Base-by-base conservation (phyloP, 257 asterid species). In the Verbena officinalis region DNA sequence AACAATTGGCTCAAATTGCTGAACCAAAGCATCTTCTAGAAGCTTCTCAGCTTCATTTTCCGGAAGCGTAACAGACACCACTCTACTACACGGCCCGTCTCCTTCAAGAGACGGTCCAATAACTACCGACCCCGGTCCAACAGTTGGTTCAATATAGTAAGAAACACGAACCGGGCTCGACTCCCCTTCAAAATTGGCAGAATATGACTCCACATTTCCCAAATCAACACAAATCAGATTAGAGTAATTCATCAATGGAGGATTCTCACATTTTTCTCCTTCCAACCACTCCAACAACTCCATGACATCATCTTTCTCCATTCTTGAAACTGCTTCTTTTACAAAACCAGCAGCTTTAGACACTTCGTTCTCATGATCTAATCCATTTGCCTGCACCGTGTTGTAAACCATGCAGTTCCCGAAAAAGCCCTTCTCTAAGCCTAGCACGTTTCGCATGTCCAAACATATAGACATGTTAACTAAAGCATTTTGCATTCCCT, bases 281-380 rank as follows among this genome's bases (percentile, higher is more conserved):
- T 74, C 81, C 77, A 81, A 48, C 88, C 86, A 86, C 62, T 75
- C 86, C 12, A 81, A 75, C 81, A 81, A 55, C 40, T 65, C 82
- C 69, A 64, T 14, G 14, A 77, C 73, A 39, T 73, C 74, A 6
- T 81, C 83, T 1, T 65, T 56, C 31, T 73, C 75, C 76, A 73
- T 63, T 54, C 33, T 27, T 2, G 68, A 51, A 17, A 71, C 74
- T 15, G 62, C 65, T n/a, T 70, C 71, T 43, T 48, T 68, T 49
- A 83, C 72, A 12, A 76, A 65, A 12, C n/a, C 59, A 5, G 78
- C 82, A 24, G 88, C 88, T 70, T 70, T 53, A 3, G 75, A 45
- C 9, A 78, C 36, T 13, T 69, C 56, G 14, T 56, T n/a, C 15
- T n/a, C 78, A 43, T 36, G 40, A 36, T 69, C 22, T 16, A 77